phyloP scores from a whole-genome alignment of 1,284 basidiomycete species.

The Malassezia furfur region DNA sequence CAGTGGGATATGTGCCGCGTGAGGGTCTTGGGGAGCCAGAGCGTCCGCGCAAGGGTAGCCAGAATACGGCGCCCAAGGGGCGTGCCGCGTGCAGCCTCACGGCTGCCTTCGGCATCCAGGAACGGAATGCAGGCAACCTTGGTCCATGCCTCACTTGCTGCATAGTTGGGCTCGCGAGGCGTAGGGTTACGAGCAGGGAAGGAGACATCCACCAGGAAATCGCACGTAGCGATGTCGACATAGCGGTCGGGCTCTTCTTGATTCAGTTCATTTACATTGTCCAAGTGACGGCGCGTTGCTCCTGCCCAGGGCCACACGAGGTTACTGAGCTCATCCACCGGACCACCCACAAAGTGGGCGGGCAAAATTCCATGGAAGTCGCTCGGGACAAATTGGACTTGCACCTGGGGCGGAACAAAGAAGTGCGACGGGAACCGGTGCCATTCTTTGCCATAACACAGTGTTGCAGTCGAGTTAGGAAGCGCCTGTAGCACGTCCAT shows the following conservation, averaged over 20 bases:
- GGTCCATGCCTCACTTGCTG: slow-evolving; percentile 20
- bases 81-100: slow-evolving; percentile 13
- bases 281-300: slow-evolving; percentile 60
- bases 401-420: slow-evolving; percentile 70
- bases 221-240: slow-evolving; percentile 31
- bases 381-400: slow-evolving; percentile 76
- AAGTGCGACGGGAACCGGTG: slow-evolving; percentile 85
- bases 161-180: slow-evolving; percentile 27
- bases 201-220: slow-evolving; percentile 37
- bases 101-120: slow-evolving; percentile 33
- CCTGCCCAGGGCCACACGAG: slow-evolving; percentile 26
- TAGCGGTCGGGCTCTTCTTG: slow-evolving; percentile 67
- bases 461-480: slow-evolving; percentile 17
- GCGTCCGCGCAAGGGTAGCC: slow-evolving; percentile 25
- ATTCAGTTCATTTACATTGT: slow-evolving; percentile 79
- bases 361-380: slow-evolving; percentile 83
- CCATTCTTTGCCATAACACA: slow-evolving; percentile 94
- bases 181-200: slow-evolving; percentile 4
- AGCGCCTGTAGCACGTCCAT: slow-evolving; percentile 61
- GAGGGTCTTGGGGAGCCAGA: slow-evolving; percentile 26
- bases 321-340: slow-evolving; percentile 45
- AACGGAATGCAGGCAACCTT: slow-evolving; percentile 30
- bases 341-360: slow-evolving; percentile 57
- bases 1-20: not conserved
- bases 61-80: slow-evolving; percentile 3